phyloP scores from a whole-genome alignment of 495 filamentous ascomycete genomes.

The Cenococcum geophilum region DNA sequence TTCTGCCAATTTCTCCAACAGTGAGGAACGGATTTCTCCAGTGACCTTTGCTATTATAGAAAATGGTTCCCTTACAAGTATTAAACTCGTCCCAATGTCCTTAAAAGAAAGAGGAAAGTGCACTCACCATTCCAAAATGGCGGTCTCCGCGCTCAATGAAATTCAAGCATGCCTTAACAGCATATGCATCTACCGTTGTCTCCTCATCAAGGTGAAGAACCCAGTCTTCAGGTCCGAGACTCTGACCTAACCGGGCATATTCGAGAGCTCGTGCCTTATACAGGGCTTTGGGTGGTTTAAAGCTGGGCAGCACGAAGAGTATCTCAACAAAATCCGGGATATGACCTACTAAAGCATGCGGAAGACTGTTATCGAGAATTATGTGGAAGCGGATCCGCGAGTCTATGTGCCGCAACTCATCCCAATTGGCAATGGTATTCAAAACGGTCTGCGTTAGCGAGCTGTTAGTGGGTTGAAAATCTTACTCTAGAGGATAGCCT shows the following conservation, averaged over 20 bases:
- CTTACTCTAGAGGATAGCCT: neutral
- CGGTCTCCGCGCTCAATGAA: conserved; percentile 4
- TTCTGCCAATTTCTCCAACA: neutral
- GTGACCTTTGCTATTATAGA: neutral
- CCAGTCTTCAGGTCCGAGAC: conserved; percentile 2
- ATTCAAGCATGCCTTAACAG: neutral
- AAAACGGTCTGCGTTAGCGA: neutral
- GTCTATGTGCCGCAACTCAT: conserved; percentile 3
- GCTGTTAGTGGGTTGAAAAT: neutral
- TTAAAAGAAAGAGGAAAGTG: neutral
- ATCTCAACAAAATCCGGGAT: conserved; percentile 2
- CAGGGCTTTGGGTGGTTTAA: neutral
- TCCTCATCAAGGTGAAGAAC: conserved; percentile 1
- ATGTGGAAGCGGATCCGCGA: neutral
- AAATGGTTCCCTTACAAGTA: neutral
- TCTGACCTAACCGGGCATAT: neutral
- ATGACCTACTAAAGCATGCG: neutral
- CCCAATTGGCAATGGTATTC: conserved; percentile 1
- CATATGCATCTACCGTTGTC: neutral
- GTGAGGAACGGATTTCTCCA: conserved; percentile 1
- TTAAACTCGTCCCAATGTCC: neutral
- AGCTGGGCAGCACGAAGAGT: neutral
- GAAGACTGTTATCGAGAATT: neutral
- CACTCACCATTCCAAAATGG: neutral
- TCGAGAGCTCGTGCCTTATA: conserved; percentile 5